Base-by-base conservation (phyloP, 2,329 filamentous ascomycete genomes). In the Bertia moriformis region DNA sequence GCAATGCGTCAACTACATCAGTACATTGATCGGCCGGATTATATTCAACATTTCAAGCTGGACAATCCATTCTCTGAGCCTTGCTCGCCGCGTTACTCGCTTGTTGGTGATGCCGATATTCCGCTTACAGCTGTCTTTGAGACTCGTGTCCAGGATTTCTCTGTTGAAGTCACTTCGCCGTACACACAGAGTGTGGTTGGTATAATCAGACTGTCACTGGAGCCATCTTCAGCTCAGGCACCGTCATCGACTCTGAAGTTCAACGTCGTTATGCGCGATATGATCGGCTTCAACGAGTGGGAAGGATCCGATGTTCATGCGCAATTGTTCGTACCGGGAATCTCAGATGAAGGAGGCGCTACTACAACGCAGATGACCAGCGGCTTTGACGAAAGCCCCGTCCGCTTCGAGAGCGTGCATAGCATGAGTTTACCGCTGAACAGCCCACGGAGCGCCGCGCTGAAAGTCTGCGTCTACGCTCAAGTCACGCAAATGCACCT, bases 1-100 rank as follows among this genome's bases (percentile, higher is more conserved):
- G 74, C 84, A 46, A 98, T 98, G 91, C 80, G 91, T 35, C 89
- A 95, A 58, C 84, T 96, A 73, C 83, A 94, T 53, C 89, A 96
- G 56, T 96, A 95, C 51, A 76, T 96, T 48, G 87, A 95, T 51
- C 83, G 91, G 42, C 91, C 91, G 1, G 89, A 96, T 54, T 95
- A 94, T 52, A 77, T 88, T 39, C 84, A 91, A 54, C 91, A 96
- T 50, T 83, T 96, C 54, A 85, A 83, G 48, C 71, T 94, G 14
- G 86, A 89, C 48, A 94, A 95, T 49, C 89, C 91, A 0, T 98
- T 98, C 53, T 77, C 83, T 17, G 91, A 98, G 55, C 69, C 80
- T 1, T 93, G 84, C 52, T 87, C 93, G 69, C 88, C 88, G 4
- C 82, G 87, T 45, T 98, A 89, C 55, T 93, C 89, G 1, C 71